Conservation (phyloP, 768 basidiomycete species). For the Leccinum aurantiacum region DNA sequence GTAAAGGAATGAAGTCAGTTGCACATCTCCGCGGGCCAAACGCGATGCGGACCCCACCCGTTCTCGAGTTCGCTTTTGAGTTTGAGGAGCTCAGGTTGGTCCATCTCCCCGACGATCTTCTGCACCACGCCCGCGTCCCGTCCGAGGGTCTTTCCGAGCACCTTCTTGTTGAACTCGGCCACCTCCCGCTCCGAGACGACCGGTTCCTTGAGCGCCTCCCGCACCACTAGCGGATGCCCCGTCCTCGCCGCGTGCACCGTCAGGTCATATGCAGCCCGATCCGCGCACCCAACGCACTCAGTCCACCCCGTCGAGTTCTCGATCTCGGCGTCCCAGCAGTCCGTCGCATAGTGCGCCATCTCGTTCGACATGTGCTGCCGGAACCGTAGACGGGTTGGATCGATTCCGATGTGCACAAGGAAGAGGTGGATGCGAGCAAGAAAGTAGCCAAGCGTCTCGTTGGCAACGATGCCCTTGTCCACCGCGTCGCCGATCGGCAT, state of each 20-base stretch:
- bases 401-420: conserved; percentile 87
- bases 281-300: conserved; percentile 98
- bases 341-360: conserved; percentile 99
- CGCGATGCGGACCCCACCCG: conserved; percentile 50
- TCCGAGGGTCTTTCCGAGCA: conserved; percentile 85
- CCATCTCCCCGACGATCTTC: conserved; percentile 62
- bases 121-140: conserved; percentile 71
- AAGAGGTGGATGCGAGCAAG: conserved; percentile 89
- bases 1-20: neutral
- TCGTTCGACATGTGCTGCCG: conserved; percentile 99
- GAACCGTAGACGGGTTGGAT: conserved; percentile 82
- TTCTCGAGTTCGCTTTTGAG: conserved; percentile 71
- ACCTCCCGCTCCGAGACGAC: conserved; percentile 78
- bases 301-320: conserved; percentile 87
- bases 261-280: conserved; percentile 95
- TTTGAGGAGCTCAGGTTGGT: conserved; percentile 60
- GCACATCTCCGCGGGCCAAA: conserved; percentile 11
- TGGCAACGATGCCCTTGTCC: conserved; percentile 81
- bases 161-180: conserved; percentile 83
- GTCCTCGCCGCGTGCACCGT: conserved; percentile 86
- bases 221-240: conserved; percentile 80
- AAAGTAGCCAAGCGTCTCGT: conserved; percentile 98
- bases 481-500: conserved; percentile 92
- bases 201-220: conserved; percentile 83
- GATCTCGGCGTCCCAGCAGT: conserved; percentile 99